These are phyloP conservation scores for Atkinsonella texensis DNA, from an alignment of 2,329 filamentous ascomycete genomes.

Conservation along the genomic window DNA sequence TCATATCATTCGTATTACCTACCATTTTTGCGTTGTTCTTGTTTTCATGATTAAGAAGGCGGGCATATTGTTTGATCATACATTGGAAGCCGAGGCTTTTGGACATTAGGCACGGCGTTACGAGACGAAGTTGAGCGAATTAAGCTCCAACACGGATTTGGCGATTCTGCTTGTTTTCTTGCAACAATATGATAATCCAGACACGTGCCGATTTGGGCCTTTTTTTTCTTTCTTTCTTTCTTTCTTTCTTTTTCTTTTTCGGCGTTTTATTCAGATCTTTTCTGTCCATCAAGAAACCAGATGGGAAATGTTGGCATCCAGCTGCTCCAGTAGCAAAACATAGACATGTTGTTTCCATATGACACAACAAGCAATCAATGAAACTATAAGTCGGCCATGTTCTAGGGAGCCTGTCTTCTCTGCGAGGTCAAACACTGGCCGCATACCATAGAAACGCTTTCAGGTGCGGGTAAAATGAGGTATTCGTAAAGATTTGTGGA, in stretches of 20 bases:
- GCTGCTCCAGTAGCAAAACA: background rate
- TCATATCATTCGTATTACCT: background rate
- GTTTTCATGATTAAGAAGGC: background rate
- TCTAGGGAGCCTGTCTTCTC: background rate
- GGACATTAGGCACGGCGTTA: constrained; percentile 1
- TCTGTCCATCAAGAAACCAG: background rate
- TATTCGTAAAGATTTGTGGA: background rate
- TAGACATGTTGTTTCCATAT: background rate
- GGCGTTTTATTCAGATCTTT: background rate
- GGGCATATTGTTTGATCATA: background rate
- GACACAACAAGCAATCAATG: background rate
- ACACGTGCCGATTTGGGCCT: background rate
- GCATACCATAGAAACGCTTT: background rate
- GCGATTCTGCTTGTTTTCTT: background rate
- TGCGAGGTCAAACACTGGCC: no score
- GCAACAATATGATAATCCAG: background rate
- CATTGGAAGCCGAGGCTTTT: background rate
- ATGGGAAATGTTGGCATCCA: background rate
- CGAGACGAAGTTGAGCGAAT: background rate
- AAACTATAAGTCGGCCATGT: background rate
- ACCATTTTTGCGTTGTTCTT: background rate
- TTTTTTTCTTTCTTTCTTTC: background rate
- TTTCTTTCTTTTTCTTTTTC: background rate
- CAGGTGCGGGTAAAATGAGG: background rate
- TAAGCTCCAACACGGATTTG: background rate